Evolutionary conservation across 1,284 basidiomycete species (phyloP), one percentile per base, ranked within the genome.

Genomic region (Peniophora sp.): DNA sequence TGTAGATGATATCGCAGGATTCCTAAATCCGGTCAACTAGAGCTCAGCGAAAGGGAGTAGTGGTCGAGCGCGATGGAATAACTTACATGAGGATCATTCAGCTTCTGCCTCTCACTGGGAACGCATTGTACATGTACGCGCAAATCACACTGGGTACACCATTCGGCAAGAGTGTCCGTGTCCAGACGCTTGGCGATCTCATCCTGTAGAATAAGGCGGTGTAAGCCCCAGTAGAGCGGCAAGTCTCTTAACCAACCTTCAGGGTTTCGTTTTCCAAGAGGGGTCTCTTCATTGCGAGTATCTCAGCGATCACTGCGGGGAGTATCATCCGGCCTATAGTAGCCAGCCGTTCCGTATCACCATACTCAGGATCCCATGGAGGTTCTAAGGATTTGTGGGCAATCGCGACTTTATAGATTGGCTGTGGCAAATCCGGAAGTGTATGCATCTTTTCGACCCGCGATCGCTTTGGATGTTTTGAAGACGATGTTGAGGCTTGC

Each of bases 381-480:
- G 74, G 73, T 46, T 77, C 70, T 49, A 89, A 69, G 22, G 84
- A 84, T 55, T 65, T 72, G 61, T 89, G 85, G 3, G 82, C 84
- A 60, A 77, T 85, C 45, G 85, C 78, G 56, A 83, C 77, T 50
- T 88, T 72, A 56, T 80, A 67, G 39, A 79, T 64, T 47, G 83
- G 77, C 53, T 73, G 75, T 41, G 65, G 63, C 50, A 79, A 63
- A 50, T 65, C 64, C 39, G 77, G 77, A 43, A 72, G 58, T 44
- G 67, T 62, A 45, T 72, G 69, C 34, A 69, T 56, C 25, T 60
- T 57, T 48, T 64, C 64, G 62, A 53, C 63, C 55, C 56, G 53
- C 36, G 45, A 53, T 35, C 14, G 63, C 57, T 9, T 56, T 34
- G 25, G 61, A 61, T 45, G 61, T 59, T 47, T 61, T 57, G 45